A percentile compares a stretch with the other conserved stretches of the same genome.
These are phyloP conservation scores for Cubamyces sp. DNA, from an alignment of 768 basidiomycete genomes.

Conservation along the genomic window DNA sequence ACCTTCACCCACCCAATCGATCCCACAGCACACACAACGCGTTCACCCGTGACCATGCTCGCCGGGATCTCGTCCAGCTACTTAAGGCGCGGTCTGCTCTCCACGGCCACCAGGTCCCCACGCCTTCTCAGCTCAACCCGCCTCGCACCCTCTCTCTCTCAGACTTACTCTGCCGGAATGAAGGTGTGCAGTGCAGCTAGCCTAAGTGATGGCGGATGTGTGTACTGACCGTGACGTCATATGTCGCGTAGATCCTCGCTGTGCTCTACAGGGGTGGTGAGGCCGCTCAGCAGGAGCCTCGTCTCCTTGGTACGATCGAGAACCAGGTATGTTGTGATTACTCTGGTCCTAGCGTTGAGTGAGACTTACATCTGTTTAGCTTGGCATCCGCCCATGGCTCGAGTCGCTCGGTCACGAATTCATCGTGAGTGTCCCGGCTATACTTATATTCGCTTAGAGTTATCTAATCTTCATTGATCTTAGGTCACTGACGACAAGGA, in stretches of 20 bases:
- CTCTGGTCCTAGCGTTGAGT: background rate
- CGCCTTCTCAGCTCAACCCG: conserved; percentile 25
- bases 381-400: conserved; percentile 75
- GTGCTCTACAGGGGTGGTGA: conserved; percentile 73
- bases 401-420: conserved; percentile 74
- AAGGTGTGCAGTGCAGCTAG: conserved; percentile 19
- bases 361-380: conserved; percentile 41
- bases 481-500: conserved; percentile 85
- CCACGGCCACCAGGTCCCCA: conserved; percentile 23
- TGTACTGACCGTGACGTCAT: conserved; percentile 17
- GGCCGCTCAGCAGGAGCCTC: conserved; percentile 69
- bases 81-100: conserved; percentile 23
- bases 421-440: conserved; percentile 48
- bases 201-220: background rate
- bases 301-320: conserved; percentile 79
- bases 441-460: background rate
- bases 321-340: conserved; percentile 56
- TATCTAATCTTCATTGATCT: background rate
- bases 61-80: conserved; percentile 21
- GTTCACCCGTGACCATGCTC: conserved; percentile 27
- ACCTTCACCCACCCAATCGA: conserved; percentile 19
- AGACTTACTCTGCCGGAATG: conserved; percentile 23
- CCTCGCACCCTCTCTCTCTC: conserved; percentile 18
- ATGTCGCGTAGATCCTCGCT: conserved; percentile 58
- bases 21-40: conserved; percentile 18